Base-by-base conservation (phyloP, 2,329 filamentous ascomycete species). In the Coniochaeta pulveracea region DNA sequence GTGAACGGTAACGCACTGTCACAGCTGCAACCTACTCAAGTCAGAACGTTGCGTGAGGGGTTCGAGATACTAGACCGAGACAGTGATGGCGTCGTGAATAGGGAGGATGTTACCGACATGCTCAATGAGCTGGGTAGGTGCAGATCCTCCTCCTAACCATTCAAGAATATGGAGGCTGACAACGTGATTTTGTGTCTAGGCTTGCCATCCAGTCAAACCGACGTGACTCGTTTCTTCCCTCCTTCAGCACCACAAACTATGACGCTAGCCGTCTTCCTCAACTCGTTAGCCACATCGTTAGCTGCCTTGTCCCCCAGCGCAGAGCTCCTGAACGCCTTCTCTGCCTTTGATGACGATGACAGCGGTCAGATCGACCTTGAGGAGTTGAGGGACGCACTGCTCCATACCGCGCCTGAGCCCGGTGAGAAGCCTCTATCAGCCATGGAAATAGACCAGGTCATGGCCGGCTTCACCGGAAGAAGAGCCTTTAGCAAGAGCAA, bases 271-370 rank as follows among this genome's bases (percentile, higher is more conserved):
- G 74, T 78, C 4, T 98, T 93, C 52, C 69, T 98, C 15, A 89
- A 85, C 50, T 80, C 78, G 1, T 64, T 98, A 2, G 83, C 88
- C 1, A 72, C 74, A 8, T 70, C 83, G 3, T 64, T 96, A 3
- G 73, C 76, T 2, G 71, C 77, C 0, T 64, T 96, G 12, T 93
- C 85, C 1, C 78, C 83, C 0, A 73, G 76, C 15, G 70, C 76
- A 11, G 91, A 98, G 51, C 69, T 98, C 8, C 63, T 85, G 14
- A 89, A 86, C 2, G 91, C 91, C 0, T 89, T 98, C 45, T 85
- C 85, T 3, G 91, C 91, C 0, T 96, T 96, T 51, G 91, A 98
- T 50, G 84, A 93, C 40, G 86, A 93, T 41, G 91, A 98, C 52
- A 91, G 83, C 47, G 91, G 91, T 3, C 86, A 95, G 56, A 76